A percentile compares a stretch with the other conserved stretches of the same genome.
Evolutionary conservation across 2,329 filamentous ascomycete genomes (phyloP).

Genomic region (Xylaria sp.): DNA sequence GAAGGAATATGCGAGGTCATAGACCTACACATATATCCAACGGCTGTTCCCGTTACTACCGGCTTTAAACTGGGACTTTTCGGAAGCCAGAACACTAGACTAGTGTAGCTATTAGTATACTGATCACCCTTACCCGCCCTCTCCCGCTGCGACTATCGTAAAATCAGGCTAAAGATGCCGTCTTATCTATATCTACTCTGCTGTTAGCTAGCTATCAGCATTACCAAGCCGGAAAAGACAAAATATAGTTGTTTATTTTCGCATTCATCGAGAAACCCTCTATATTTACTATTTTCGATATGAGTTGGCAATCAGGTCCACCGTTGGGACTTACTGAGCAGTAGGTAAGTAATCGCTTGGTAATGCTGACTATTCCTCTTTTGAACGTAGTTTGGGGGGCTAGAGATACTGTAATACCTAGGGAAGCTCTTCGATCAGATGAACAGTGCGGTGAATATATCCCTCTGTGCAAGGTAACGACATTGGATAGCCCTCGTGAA

Average conservation of each 20-base stretch:
- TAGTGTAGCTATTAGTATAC: too few relatives aligned
- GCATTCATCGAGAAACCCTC: not conserved
- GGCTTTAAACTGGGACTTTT: not conserved
- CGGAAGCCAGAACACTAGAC: not conserved
- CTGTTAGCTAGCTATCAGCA: not conserved
- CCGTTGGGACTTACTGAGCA: not conserved
- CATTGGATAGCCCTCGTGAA: not conserved
- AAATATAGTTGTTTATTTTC: not conserved
- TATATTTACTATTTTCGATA: not conserved
- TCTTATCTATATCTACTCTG: not conserved
- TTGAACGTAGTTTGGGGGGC: too few relatives aligned
- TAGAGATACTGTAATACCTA: too few relatives aligned
- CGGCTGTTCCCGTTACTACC: not conserved
- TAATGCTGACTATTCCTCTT: conserved; percentile 4
- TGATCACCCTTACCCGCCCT: not conserved
- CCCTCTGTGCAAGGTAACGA: not conserved
- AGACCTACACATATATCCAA: not conserved
- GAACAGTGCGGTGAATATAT: too few relatives aligned
- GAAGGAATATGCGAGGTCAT: not conserved
- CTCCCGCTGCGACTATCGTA: not conserved
- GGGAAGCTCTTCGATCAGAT: not conserved
- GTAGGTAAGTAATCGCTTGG: not conserved
- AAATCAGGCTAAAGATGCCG: not conserved
- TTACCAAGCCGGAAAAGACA: not conserved
- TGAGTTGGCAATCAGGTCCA: not conserved